Conservation (phyloP, 2,329 filamentous ascomycete genomes). For the Cytospora chrysosperma region DNA sequence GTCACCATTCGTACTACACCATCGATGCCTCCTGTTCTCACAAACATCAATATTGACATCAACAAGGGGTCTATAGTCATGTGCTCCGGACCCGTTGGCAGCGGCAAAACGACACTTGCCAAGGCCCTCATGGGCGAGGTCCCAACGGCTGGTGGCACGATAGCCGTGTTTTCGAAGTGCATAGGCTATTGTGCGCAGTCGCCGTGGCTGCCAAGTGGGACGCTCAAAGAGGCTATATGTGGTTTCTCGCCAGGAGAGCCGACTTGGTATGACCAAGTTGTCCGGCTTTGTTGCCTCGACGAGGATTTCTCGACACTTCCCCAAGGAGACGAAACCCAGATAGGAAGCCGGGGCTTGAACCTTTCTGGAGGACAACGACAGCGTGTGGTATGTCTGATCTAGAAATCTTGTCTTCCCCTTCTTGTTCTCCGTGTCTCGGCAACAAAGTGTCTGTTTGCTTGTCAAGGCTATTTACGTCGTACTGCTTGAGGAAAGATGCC, state of each 20-base stretch:
- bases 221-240: conserved; percentile 25
- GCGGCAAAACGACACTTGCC: conserved; percentile 29
- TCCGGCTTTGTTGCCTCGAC: conserved; percentile 19
- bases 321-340: conserved; percentile 19
- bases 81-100: conserved; percentile 27
- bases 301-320: conserved; percentile 20
- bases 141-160: conserved; percentile 11
- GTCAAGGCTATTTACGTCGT: conserved; percentile 29
- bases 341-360: conserved; percentile 22
- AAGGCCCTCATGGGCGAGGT: conserved; percentile 27
- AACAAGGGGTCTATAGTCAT: conserved; percentile 1
- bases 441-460: not conserved
- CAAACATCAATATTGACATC: not conserved
- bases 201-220: conserved; percentile 28
- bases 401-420: too few species aligned
- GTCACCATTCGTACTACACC: not conserved
- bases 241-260: conserved; percentile 20
- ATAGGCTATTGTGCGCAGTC: conserved; percentile 27
- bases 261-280: conserved; percentile 22
- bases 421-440: not conserved
- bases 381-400: conserved; percentile 33
- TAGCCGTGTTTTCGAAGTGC: not conserved
- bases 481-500: not conserved
- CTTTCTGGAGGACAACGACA: conserved; percentile 27
- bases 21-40: not conserved